Base-by-base conservation (phyloP, 495 filamentous ascomycete genomes). In the Arthonia radiata region DNA sequence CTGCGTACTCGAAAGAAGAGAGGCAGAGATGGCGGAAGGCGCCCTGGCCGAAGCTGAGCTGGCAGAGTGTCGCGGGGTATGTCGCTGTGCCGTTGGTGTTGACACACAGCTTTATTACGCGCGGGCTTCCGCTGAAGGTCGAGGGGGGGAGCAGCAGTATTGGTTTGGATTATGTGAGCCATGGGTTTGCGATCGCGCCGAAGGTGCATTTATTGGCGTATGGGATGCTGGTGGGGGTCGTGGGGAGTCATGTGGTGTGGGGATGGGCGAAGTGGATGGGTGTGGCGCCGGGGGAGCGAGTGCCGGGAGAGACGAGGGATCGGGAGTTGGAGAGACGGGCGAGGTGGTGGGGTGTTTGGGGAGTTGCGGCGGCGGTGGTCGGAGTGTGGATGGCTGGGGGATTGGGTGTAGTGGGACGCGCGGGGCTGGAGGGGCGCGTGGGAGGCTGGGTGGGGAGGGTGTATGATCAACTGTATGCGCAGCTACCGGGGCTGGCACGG, bases 121-220 rank as follows among this genome's bases (percentile, higher is more conserved):
- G 82, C 8, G 48, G 57, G 0, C 49, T 82, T 12, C 81, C 82
- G 3, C 37, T 74, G 21, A 48, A 59, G 17, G 58, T 81, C 10
- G 77, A 90, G 18, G 81, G 81, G 1, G 80, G 78, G 18, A 81
- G 70, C 35, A 71, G 72, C 8, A 65, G 81, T 22, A 64, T 91
- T 15, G 74, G 74, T 1, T 49, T 93, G 15, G 67, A 64, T 13
- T 93, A 70, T 45, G 64, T 90, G 0, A 67, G 68, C n/a, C 80
- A 91, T 47, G 82, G 79, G 3, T 80, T 92, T 43, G 67, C 65
- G 21, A 58, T 64, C 16, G 63, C 66, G 43, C 60, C 64, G 4
- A 29, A 61, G 9, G 49, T 75, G n/a, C 64, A 63, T 27, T 71
- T 67, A 49, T 32, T 56, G 1, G 64, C 71, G 10, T 91, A 81